phyloP scores from a whole-genome alignment of 2,329 filamentous ascomycete genomes.

The Beauveria medogensis region DNA sequence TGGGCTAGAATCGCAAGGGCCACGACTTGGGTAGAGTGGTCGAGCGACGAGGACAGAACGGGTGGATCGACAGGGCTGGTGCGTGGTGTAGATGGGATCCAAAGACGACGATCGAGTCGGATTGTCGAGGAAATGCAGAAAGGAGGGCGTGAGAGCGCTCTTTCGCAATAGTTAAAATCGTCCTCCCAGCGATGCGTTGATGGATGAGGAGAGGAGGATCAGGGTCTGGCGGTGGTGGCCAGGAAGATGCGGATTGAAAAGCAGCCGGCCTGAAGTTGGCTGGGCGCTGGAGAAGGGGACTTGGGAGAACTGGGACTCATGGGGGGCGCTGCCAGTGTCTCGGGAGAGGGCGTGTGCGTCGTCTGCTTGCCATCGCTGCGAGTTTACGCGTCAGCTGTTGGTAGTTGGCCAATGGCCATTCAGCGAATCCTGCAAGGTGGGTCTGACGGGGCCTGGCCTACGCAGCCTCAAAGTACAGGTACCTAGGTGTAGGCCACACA shows the following conservation, averaged over 20 bases:
- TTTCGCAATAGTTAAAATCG: slow-evolving; percentile 2
- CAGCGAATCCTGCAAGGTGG: slow-evolving; percentile 3
- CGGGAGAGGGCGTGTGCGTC: slow-evolving; percentile 13
- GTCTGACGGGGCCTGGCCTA: slow-evolving; percentile 6
- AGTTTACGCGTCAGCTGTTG: slow-evolving; percentile 25
- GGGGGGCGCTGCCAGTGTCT: slow-evolving; percentile 8
- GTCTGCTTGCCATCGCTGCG: slow-evolving; percentile 12
- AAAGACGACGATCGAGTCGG: slow-evolving; percentile 3
- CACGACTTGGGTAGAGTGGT: background rate
- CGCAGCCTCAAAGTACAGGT: slow-evolving; percentile 12
- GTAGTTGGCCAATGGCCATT: slow-evolving; percentile 18
- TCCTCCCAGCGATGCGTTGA: slow-evolving; percentile 7
- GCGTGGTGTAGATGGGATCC: background rate
- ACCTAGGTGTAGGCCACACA: background rate
- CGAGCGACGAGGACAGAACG: background rate
- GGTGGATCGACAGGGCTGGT: background rate
- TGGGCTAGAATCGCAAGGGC: slow-evolving; percentile 10
- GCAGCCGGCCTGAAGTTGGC: background rate
- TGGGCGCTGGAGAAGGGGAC: slow-evolving; percentile 1
- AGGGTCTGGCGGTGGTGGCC: background rate
- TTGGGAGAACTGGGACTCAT: background rate
- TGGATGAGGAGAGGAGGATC: slow-evolving; percentile 4
- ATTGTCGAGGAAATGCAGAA: slow-evolving; percentile 1
- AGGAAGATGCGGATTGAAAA: slow-evolving; percentile 10
- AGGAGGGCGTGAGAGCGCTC: slow-evolving; percentile 3